Evolutionary conservation across 768 basidiomycete species (phyloP).

Genomic region (Mycena metata): DNA sequence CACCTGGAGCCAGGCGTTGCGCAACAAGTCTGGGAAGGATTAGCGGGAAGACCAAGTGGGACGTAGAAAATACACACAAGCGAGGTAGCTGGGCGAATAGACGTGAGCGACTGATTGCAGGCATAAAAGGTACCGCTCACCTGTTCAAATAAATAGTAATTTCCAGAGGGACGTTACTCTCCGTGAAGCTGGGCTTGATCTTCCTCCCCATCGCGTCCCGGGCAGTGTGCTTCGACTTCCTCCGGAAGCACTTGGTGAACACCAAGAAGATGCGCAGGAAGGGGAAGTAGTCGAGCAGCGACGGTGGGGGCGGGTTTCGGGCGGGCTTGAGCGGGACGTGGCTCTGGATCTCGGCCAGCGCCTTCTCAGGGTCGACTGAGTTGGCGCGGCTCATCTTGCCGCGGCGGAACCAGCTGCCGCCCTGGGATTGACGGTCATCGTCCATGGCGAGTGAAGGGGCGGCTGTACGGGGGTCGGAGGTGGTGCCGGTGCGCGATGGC

Average conservation of each 20-base stretch:
- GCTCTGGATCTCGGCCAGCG: constrained; percentile 55
- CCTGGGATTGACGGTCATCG: constrained; percentile 29
- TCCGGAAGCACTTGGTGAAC: constrained; percentile 43
- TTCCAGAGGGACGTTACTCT: constrained; percentile 75
- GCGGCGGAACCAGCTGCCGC: constrained; percentile 34
- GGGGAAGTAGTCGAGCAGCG: constrained; percentile 69
- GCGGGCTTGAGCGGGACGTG: constrained; percentile 65
- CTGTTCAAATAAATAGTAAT: constrained; percentile 68
- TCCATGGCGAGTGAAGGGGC: constrained; percentile 5
- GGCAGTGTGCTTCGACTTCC: constrained; percentile 38
- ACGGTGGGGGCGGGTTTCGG: constrained; percentile 66
- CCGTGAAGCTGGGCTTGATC: constrained; percentile 55
- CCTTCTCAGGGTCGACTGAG: constrained; percentile 60
- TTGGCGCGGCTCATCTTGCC: constrained; percentile 29
- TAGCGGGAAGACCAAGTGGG: not conserved
- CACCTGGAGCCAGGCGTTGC: constrained; percentile 51
- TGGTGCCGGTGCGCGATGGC: constrained; percentile 24
- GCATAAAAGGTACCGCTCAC: constrained; percentile 42
- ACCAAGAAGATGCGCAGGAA: constrained; percentile 65
- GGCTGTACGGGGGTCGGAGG: constrained; percentile 10
- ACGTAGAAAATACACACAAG: constrained; percentile 25
- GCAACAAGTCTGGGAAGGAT: constrained; percentile 55
- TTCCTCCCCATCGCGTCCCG: constrained; percentile 36
- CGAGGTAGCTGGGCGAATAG: constrained; percentile 29
- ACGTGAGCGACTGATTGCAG: constrained; percentile 12